Base-by-base conservation (phyloP, 208 protist species). In the Crithidia expoeki region DNA sequence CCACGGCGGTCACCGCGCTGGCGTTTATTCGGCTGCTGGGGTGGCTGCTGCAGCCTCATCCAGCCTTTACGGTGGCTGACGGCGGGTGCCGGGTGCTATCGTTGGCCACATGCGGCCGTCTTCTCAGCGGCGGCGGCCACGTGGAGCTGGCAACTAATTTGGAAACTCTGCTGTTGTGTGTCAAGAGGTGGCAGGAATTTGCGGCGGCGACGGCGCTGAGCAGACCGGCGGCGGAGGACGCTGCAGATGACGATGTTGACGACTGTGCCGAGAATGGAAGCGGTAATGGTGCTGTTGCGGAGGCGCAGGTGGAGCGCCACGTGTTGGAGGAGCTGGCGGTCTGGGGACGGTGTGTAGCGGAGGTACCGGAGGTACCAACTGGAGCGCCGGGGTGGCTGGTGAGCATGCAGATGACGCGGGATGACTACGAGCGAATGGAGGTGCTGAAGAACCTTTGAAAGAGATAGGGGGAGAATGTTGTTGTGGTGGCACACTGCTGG, bases 371-470 rank as follows among this genome's bases (percentile, higher is more conserved):
- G 49, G 44, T 82, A 1, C 68, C 81, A 5, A 7, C 10, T 6
- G 59, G 49, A 38, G 63, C 65, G 19, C 76, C 79, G 6, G 46
- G 16, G 47, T 86, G 81, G 72, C 46, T 88, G 55, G 59, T 65
- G 27, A 56, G 60, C 1, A 56, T 88, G 58, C 66, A 70, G 21
- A 60, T 56, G 0, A 78, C 79, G 14, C 67, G 65, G 23, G 82
- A 91, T 44, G 85, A 91, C 56, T 86, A 80, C 58, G 85, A 91
- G 38, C 66, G 84, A 33, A 63, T 77, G 27, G 72, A 68, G 30
- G 60, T 88, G 16, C 69, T 91, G 17, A 85, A 81, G 52, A 50
- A 38, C 16, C 4, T 78, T 9, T 72, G 47, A 62, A 21, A n/a
- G n/a, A n/a, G n/a, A n/a, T 12, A 14, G 36, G 5, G 36, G 36